Conservation (phyloP, 2,329 filamentous ascomycete genomes). For the Aspergillus amoenus region DNA sequence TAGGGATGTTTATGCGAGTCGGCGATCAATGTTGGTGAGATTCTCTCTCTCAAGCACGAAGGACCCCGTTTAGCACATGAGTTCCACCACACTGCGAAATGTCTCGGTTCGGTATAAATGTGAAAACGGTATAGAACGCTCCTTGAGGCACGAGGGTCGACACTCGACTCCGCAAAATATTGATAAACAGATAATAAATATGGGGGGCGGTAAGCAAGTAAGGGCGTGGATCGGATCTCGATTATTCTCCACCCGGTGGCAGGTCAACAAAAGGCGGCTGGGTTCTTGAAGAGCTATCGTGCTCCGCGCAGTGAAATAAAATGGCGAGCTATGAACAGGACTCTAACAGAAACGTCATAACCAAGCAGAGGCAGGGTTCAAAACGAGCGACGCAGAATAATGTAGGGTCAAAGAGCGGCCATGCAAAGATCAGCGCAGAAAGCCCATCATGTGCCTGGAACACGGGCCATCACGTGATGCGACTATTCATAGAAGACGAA, state of each 20-base stretch:
- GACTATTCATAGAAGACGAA: background rate
- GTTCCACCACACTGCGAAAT: background rate
- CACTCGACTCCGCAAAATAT: background rate
- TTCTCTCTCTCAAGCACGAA: background rate
- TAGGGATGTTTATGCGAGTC: background rate
- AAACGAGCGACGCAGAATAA: background rate
- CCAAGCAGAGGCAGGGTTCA: background rate
- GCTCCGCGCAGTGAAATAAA: background rate
- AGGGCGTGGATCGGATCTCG: slow-evolving; percentile 16
- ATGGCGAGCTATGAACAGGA: background rate
- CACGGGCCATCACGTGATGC: slow-evolving; percentile 6
- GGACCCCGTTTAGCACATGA: background rate
- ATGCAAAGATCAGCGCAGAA: slow-evolving; percentile 8
- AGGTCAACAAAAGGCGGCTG: slow-evolving; percentile 12
- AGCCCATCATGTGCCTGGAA: slow-evolving; percentile 5
- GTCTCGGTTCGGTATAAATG: background rate
- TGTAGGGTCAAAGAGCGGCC: background rate
- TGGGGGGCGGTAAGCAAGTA: slow-evolving; percentile 3
- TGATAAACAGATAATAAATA: slow-evolving; percentile 1
- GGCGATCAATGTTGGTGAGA: background rate
- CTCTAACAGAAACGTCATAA: background rate
- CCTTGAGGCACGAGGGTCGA: background rate
- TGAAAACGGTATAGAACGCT: background rate
- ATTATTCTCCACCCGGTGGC: slow-evolving; percentile 14
- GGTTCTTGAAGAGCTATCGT: slow-evolving; percentile 2